Conservation (phyloP, 345 rosid genomes). For the Aquilaria malaccensis region DNA sequence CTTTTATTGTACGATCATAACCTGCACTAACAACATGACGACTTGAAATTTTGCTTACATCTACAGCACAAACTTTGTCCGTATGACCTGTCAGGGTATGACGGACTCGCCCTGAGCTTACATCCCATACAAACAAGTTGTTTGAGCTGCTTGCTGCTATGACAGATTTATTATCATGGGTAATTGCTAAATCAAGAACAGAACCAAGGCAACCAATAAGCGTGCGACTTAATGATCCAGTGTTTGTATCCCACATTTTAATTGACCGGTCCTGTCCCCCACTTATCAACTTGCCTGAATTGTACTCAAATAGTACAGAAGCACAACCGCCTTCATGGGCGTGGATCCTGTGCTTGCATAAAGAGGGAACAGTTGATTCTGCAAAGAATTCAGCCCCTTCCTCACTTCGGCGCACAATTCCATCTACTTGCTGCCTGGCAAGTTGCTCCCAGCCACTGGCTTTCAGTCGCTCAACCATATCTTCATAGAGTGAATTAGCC, state of each 20-base stretch:
- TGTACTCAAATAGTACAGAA: slow-evolving; percentile 65
- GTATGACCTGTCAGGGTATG: slow-evolving; percentile 89
- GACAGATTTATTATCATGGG: slow-evolving; percentile 74
- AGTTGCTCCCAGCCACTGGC: slow-evolving; percentile 87
- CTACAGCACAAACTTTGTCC: slow-evolving; percentile 91
- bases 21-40: slow-evolving; percentile 87
- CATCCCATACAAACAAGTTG: slow-evolving; percentile 93
- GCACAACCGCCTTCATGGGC: slow-evolving; percentile 99
- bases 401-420: slow-evolving; percentile 82
- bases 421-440: slow-evolving; percentile 93
- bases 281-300: slow-evolving; percentile 63
- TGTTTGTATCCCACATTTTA: slow-evolving; percentile 85
- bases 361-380: slow-evolving; percentile 67
- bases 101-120: slow-evolving; percentile 58
- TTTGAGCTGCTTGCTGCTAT: slow-evolving; percentile 97
- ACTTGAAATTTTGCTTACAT: slow-evolving; percentile 83
- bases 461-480: slow-evolving; percentile 74
- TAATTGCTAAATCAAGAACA: slow-evolving; percentile 75
- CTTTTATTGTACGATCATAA: slow-evolving; percentile 91
- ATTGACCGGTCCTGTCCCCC: slow-evolving; percentile 89
- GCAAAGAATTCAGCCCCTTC: slow-evolving; percentile 84
- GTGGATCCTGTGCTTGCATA: slow-evolving; percentile 64
- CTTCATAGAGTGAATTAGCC: slow-evolving; percentile 92
- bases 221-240: slow-evolving; percentile 56
- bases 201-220: slow-evolving; percentile 82